Evolutionary conservation across 352 stramenopile species (phyloP).

Genomic region (Phytophthora pseudosyringae): DNA sequence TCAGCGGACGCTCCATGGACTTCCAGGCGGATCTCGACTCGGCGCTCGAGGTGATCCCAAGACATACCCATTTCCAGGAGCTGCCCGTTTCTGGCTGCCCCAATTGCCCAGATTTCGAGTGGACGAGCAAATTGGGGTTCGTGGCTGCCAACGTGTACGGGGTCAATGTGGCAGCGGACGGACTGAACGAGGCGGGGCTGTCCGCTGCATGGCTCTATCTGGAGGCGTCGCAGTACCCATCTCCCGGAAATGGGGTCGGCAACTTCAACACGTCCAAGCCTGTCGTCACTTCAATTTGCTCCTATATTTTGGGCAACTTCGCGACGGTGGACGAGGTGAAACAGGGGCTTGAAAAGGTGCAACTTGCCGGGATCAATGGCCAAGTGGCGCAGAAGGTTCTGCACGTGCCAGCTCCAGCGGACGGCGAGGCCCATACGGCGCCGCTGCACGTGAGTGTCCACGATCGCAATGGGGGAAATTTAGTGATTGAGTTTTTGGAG

Average conservation of each 20-base stretch:
- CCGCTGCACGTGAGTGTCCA: constrained; percentile 74
- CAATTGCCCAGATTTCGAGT: constrained; percentile 53
- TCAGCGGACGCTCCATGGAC: constrained; percentile 66
- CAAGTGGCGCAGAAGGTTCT: constrained; percentile 34
- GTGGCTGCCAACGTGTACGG: constrained; percentile 61
- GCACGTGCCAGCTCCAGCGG: constrained; percentile 19
- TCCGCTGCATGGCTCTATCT: constrained; percentile 62
- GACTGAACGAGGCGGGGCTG: constrained; percentile 60
- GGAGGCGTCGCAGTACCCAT: constrained; percentile 55
- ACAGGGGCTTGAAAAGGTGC: constrained; percentile 48
- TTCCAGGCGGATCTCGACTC: constrained; percentile 56
- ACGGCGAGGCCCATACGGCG: constrained; percentile 33
- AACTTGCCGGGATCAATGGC: constrained; percentile 63
- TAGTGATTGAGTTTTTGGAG: constrained; percentile 78
- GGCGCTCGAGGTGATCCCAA: constrained; percentile 56
- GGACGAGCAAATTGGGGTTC: constrained; percentile 51
- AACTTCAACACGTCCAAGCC: constrained; percentile 42
- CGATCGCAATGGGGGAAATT: constrained; percentile 60
- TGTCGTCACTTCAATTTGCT: constrained; percentile 68
- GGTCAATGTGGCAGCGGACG: constrained; percentile 59
- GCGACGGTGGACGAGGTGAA: constrained; percentile 66
- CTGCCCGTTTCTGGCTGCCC: constrained; percentile 41
- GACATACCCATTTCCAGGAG: constrained; percentile 56
- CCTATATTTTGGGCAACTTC: constrained; percentile 81
- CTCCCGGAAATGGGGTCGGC: constrained; percentile 22